phyloP scores from a whole-genome alignment of 2,329 filamentous ascomycete species.

The Scytalidium sp. region DNA sequence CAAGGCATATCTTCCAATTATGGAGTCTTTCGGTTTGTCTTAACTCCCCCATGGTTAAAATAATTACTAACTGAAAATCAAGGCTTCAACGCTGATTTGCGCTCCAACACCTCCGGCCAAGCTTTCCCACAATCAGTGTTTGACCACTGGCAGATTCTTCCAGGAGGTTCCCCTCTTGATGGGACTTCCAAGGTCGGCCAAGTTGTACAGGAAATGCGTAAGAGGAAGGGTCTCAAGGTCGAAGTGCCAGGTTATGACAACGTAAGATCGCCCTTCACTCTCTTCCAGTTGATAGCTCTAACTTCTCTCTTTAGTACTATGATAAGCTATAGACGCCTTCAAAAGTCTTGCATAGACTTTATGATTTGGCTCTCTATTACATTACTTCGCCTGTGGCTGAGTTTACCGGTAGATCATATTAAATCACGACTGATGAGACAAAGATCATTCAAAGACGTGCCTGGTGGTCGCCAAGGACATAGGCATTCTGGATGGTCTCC shows the following conservation, averaged over 20 bases:
- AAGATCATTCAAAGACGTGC: background rate
- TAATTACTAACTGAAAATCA: background rate
- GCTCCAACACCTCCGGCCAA: constrained; percentile 89
- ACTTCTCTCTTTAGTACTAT: constrained; percentile 72
- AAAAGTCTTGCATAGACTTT: constrained; percentile 27
- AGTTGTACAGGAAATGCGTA: constrained; percentile 86
- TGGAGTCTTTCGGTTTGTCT: constrained; percentile 83
- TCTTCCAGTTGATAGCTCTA: constrained; percentile 26
- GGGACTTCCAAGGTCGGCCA: constrained; percentile 74
- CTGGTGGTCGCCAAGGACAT: background rate
- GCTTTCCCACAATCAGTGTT: constrained; percentile 99
- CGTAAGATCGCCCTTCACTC: constrained; percentile 60
- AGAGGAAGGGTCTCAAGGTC: constrained; percentile 99
- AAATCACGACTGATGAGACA: background rate
- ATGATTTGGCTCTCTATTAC: constrained; percentile 17
- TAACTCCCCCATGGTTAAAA: background rate
- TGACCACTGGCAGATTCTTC: constrained; percentile 96
- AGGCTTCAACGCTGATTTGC: constrained; percentile 90
- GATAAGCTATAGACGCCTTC: constrained; percentile 82
- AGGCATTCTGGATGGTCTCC: background rate
- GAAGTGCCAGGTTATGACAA: constrained; percentile 91
- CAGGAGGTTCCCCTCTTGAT: constrained; percentile 91
- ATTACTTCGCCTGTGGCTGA: constrained; percentile 14
- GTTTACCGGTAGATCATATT: background rate
- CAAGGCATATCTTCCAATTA: constrained; percentile 95